These are phyloP conservation scores for Dunaliella primolecta DNA, from an alignment of 139 green algal genomes.

Conservation along the genomic window DNA sequence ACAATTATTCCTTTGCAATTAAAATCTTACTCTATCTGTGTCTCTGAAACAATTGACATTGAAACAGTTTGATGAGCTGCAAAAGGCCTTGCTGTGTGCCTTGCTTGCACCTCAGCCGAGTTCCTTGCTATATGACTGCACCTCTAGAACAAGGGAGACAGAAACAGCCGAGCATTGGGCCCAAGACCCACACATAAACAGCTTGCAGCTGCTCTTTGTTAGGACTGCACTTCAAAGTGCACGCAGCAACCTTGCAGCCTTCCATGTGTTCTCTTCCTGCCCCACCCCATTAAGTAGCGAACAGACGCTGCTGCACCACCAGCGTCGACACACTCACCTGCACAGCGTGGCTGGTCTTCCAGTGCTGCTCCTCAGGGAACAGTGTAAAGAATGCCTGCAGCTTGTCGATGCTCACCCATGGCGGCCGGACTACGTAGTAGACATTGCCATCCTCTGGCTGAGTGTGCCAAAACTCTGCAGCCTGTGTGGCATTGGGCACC, in stretches of 20 bases:
- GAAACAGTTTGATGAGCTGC: neutral
- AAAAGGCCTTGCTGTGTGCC: too few relatives aligned
- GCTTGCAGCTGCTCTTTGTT: neutral
- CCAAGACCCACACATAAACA: too few relatives aligned
- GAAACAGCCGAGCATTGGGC: neutral
- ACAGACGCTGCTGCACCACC: too few relatives aligned
- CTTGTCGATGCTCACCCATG: slow-evolving; percentile 37
- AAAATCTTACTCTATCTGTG: too few relatives aligned
- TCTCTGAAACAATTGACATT: neutral
- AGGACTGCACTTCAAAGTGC: neutral
- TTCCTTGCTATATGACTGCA: neutral
- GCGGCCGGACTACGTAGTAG: slow-evolving; percentile 47
- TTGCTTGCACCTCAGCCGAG: too few relatives aligned
- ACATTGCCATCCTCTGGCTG: slow-evolving; percentile 42
- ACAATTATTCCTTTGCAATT: too few relatives aligned
- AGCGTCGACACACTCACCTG: neutral
- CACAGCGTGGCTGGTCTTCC: neutral
- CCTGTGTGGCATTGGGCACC: too few relatives aligned
- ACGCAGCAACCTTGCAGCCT: neutral
- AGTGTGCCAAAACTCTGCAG: slow-evolving; percentile 43
- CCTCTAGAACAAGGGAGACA: too few relatives aligned
- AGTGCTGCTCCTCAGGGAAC: slow-evolving; percentile 33
- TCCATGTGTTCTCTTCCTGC: too few relatives aligned
- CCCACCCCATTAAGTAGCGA: too few relatives aligned
- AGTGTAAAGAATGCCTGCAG: slow-evolving; percentile 41